Evolutionary conservation across 257 asterid species (phyloP).

Genomic region (Solanum etuberosum): DNA sequence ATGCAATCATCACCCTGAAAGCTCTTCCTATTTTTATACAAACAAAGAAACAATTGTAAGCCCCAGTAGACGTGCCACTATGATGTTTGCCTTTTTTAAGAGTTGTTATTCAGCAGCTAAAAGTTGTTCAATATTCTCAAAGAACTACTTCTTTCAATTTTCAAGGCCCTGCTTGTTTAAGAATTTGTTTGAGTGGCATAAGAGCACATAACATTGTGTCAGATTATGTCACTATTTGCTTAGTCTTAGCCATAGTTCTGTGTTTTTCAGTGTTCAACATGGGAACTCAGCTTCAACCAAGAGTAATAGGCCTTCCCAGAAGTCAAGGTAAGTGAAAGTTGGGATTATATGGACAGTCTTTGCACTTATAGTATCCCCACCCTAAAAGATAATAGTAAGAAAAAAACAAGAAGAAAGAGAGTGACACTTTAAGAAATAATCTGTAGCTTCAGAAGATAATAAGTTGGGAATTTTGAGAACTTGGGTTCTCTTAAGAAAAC

Average conservation of each 20-base stretch:
- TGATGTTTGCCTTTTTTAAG: background rate
- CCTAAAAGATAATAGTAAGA: background rate
- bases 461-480: background rate
- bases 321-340: background rate
- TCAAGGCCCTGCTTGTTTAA: background rate
- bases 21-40: background rate
- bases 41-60: background rate
- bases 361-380: background rate
- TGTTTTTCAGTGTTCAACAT: conserved; percentile 4
- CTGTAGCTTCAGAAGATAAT: background rate
- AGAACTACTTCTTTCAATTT: background rate
- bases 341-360: background rate
- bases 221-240: background rate
- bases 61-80: background rate
- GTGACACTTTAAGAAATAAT: background rate
- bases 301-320: conserved; percentile 9
- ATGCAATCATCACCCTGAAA: background rate
- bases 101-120: background rate
- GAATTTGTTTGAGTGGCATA: background rate
- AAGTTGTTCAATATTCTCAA: background rate
- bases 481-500: background rate
- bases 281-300: conserved; percentile 15
- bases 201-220: background rate
- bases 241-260: background rate
- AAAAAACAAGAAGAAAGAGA: background rate